Base-by-base conservation (phyloP, 257 asterid species). In the Fraxinus cuspidata region DNA sequence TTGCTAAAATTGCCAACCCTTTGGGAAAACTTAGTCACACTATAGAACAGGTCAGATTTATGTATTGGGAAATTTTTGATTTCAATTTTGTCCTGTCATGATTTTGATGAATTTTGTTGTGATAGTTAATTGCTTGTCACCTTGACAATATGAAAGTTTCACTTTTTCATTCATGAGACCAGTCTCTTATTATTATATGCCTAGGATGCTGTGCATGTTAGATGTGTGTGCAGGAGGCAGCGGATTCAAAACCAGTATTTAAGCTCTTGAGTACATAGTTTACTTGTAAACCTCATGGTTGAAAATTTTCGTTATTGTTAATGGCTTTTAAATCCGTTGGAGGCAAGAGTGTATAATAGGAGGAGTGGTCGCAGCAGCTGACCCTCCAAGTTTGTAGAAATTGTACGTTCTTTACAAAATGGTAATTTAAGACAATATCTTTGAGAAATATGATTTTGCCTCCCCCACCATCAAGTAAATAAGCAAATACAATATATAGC, bases 21-120 rank as follows among this genome's bases (percentile, higher is more conserved):
- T 82, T 85, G 90, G 97, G 92, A 82, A 96, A 88, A 80, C 90
- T 96, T 74, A 92, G 89, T 70, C 93, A 72, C 71, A 86, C 94
- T 40, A 81, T 93, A 64, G 91, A 87, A 77, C 94, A 88, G 98
- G 98, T 93, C 85, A 82, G 92, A 78, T 82, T 73, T 56, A 73
- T 25, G 51, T 35, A 25, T 31, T 73, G 47, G 51, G 66, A 23
- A 74, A 28, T 25, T 58, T 60, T 64, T 65, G 6, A 35, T 49
- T 58, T 42, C 29, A 74, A 47, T 11, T 31, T 65, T 25, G 44
- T 15, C 27, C 21, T 25, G 15, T 10, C 75, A 32, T 75, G 71
- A 56, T 40, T 70, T 47, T 74, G 11, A 38, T 49, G 75, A 64
- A 4, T 32, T 74, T 29, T 28, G 32, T 70, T 23, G 53, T 63